Evolutionary conservation across 1,284 basidiomycete genomes (phyloP).

Genomic region (Ceratobasidium sp.): DNA sequence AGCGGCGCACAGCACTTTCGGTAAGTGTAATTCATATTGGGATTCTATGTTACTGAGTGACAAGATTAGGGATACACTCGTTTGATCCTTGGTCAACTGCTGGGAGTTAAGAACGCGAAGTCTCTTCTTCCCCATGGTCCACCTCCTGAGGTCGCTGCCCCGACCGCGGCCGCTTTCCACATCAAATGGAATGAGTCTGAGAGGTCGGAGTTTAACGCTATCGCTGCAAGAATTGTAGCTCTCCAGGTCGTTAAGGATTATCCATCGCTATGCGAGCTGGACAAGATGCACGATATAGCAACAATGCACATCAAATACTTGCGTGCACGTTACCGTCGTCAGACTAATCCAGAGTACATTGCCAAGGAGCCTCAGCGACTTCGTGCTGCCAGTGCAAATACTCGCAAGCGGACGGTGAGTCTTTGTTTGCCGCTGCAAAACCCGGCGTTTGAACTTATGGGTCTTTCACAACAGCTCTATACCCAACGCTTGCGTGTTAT

Average conservation of each 20-base stretch:
- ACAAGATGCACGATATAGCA: not conserved
- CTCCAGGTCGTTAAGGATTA: not conserved
- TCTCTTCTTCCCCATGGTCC: not conserved
- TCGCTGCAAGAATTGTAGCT: not conserved
- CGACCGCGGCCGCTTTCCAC: not conserved
- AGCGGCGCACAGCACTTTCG: not conserved
- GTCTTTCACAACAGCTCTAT: not conserved
- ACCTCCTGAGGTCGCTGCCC: not conserved
- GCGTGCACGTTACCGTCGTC: not conserved
- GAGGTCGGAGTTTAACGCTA: not conserved
- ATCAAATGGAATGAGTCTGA: constrained; percentile 12
- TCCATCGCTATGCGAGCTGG: not conserved
- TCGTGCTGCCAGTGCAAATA: not conserved
- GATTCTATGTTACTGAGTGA: too few relatives aligned
- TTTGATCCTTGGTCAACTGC: not conserved
- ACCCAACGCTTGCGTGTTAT: not conserved
- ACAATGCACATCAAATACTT: not conserved
- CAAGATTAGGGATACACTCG: not conserved
- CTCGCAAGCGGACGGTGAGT: constrained; percentile 6
- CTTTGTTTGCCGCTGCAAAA: not conserved
- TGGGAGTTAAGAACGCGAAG: not conserved
- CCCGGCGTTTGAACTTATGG: not conserved
- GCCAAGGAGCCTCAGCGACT: not conserved
- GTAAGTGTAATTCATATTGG: not conserved
- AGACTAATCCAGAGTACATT: not conserved